Evolutionary conservation across 2,329 filamentous ascomycete genomes (phyloP), one percentile per base, ranked within the genome.

Genomic region (Trichoderma citrinoviride): DNA sequence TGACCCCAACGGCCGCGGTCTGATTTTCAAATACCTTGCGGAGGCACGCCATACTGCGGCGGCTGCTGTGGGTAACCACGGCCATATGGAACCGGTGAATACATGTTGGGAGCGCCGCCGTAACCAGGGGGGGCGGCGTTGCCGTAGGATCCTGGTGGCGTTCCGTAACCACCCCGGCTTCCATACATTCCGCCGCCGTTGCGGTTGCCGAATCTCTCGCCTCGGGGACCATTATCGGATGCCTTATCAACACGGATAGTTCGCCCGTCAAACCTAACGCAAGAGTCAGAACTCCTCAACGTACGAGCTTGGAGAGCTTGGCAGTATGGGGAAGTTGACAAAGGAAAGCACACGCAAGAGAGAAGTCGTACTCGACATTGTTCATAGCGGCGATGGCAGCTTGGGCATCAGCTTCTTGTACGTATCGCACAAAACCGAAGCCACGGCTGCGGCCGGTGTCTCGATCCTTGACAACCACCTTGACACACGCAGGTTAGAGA

Each of bases 391-490:
- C 78, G 76, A 94, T 94, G 49, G 92, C 92, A 70, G 84, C 84
- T 73, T 93, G 87, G 68, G 92, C 91, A 77, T 93, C 90, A 52
- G 82, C 79, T 69, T 93, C 91, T 69, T 87, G 87, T 58, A 86
- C 81, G 80, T 94, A 99, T 72, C 93, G 91, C 69, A 99, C 94
- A 78, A 98, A 98, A 54, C 95, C 95, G 77, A 98, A 99, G 67
- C 95, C 95, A 78, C 95, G 92, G 84, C 93, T 97, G 78, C 94
- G 92, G 73, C 92, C 91, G 74, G 94, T 97, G 76, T 98, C 94
- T 74, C 93, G 92, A 79, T 99, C 94, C 82, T 97, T 98, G 73
- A 98, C 93, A 71, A 99, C 94, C 68, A 97, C 91, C 94, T 98
- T 74, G 55, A 64, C 58, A 37, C 44, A 63, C 55, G 37, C 40